Evolutionary conservation across 768 basidiomycete genomes (phyloP), one percentile per base, ranked within the genome.

Genomic region (Trametes coccinea): DNA sequence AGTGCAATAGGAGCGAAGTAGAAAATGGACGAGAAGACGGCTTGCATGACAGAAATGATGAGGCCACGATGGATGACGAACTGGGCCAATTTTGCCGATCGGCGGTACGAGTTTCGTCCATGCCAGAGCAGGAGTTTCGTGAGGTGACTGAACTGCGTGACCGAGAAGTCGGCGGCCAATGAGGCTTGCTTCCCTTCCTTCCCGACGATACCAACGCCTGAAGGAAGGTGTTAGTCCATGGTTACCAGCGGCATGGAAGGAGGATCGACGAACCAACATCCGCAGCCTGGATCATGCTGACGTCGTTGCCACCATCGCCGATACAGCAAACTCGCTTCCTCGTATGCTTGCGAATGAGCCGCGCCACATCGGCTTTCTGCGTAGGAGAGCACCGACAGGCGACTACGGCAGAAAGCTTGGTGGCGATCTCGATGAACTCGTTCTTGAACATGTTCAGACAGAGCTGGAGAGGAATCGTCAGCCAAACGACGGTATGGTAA

Each of bases 151-250:
- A 99, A 99, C 73, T 99, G 97, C 3, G 89, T 97, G 64, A 99
- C 92, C 3, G 94, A 96, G 71, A 99, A 98, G 75, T 98, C 97
- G 2, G 97, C 97, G 0, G 97, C 96, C n/a, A 99, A 84, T 0
- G 95, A 98, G 0, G 97, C 97, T 75, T 98, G 97, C 72, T 93
- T 95, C 29, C 97, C 97, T 79, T 98, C 97, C 74, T 99, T 98
- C 17, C 97, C 97, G 16, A 98, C 97, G 65, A 99, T 98, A 22
- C 97, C 97, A 34, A 99, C 86, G 53, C 95, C 94, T 95, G 54
- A 5, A 16, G 34, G 9, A 55, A 22, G 2, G 5, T 7, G 33
- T 34, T 22, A 58, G 46, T 74, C 14, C 46, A 1, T 27, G 22
- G 17, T 1, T 8, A 29, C 29, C 14, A 51, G 17, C 9, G 22